These are phyloP conservation scores for Trichophyton benhamiae DNA, from an alignment of 2,329 filamentous ascomycete species.

Conservation along the genomic window DNA sequence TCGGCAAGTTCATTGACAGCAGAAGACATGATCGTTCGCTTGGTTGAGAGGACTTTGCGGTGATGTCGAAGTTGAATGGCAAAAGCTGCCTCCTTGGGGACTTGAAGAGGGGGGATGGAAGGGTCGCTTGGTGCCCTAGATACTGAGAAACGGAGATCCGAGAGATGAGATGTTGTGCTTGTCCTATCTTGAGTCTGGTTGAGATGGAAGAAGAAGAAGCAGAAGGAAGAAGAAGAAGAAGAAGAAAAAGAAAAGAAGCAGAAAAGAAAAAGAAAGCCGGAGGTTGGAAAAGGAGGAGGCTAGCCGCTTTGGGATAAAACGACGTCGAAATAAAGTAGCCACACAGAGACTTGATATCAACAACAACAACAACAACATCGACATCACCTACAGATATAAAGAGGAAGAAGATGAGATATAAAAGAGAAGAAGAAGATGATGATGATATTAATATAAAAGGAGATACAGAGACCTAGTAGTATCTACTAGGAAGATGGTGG, in stretches of 20 bases:
- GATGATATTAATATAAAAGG: too few relatives aligned
- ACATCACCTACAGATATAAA: too few relatives aligned
- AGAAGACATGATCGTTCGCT: slow-evolving; percentile 63
- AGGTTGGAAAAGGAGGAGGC: slow-evolving; percentile 9
- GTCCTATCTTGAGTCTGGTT: neutral
- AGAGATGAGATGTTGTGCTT: slow-evolving; percentile 9
- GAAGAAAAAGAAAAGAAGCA: slow-evolving; percentile 9
- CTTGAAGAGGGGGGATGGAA: slow-evolving; percentile 53
- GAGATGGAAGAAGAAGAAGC: slow-evolving; percentile 15
- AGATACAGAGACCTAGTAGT: too few relatives aligned
- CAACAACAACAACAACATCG: too few relatives aligned
- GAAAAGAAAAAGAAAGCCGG: slow-evolving; percentile 11
- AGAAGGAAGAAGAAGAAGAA: slow-evolving; percentile 11
- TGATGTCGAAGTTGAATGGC: slow-evolving; percentile 38
- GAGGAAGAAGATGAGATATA: too few relatives aligned
- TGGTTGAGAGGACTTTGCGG: slow-evolving; percentile 17
- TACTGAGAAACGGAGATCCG: slow-evolving; percentile 27
- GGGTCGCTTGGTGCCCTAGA: slow-evolving; percentile 89
- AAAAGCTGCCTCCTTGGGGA: slow-evolving; percentile 34
- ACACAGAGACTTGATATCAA: too few relatives aligned
- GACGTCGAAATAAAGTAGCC: neutral
- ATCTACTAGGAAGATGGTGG: too few relatives aligned
- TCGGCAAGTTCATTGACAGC: slow-evolving; percentile 57
- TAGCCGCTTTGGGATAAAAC: neutral
- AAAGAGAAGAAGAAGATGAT: too few relatives aligned